Evolutionary conservation across 768 basidiomycete species (phyloP).

Genomic region (Tulasnella sp.): DNA sequence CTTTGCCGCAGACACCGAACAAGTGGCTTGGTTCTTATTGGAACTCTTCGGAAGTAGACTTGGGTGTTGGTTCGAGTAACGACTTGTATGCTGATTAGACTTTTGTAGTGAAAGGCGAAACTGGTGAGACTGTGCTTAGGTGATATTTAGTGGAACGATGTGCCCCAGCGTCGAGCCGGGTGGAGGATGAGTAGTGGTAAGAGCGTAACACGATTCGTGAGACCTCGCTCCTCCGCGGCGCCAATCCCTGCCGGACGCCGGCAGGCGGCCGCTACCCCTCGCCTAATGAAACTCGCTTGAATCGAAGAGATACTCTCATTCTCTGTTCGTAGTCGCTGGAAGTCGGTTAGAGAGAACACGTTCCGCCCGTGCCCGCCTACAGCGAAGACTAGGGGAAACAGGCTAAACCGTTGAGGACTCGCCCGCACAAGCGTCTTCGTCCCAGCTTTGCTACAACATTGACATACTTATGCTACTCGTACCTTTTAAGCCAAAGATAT

Average conservation of each 20-base stretch:
- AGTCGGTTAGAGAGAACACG: not conserved
- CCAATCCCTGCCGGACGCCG: slow-evolving; percentile 1
- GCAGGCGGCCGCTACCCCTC: not conserved
- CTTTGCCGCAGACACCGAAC: not conserved
- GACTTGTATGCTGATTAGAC: slow-evolving; percentile 2
- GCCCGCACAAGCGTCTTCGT: not conserved
- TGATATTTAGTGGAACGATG: not conserved
- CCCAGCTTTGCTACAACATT: not conserved
- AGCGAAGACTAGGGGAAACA: not conserved
- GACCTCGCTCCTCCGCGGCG: slow-evolving; percentile 5
- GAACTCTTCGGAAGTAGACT: not conserved
- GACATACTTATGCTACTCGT: not conserved
- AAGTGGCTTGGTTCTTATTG: slow-evolving; percentile 4
- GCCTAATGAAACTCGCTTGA: not conserved
- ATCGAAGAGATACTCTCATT: not conserved
- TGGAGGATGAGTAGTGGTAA: not conserved
- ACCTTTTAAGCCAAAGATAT: not conserved
- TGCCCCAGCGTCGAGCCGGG: not conserved
- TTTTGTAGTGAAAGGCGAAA: not conserved
- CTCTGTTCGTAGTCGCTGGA: not conserved
- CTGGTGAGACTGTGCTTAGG: not conserved
- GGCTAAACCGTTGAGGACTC: not conserved
- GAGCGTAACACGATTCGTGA: slow-evolving; percentile 9
- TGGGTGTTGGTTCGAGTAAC: not conserved
- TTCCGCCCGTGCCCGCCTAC: not conserved